Conservation (phyloP, 768 basidiomycete genomes). For the Amanita phalloides region DNA sequence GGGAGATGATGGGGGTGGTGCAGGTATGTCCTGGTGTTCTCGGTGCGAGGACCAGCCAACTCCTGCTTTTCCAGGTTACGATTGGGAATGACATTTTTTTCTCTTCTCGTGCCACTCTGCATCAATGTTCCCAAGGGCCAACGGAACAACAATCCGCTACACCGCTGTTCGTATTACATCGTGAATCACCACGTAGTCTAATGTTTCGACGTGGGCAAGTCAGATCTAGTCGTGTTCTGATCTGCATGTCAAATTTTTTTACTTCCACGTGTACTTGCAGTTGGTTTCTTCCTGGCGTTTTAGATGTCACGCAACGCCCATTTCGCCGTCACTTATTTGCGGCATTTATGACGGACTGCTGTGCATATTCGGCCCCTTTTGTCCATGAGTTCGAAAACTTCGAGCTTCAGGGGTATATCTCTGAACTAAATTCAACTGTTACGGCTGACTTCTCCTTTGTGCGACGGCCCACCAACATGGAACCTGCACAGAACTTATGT, state of each 20-base stretch:
- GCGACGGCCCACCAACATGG: not conserved
- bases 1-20: slow-evolving; percentile 56
- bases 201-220: not conserved
- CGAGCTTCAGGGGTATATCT: not conserved
- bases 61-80: slow-evolving; percentile 1
- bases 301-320: not conserved
- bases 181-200: not conserved
- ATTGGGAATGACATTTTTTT: slow-evolving; percentile 1
- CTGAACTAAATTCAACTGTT: not conserved
- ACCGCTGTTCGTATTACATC: not conserved
- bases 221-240: not conserved
- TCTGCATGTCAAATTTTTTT: not conserved
- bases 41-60: not conserved
- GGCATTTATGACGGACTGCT: not conserved
- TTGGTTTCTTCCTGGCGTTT: not conserved
- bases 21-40: not conserved
- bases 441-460: not conserved
- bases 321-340: not conserved
- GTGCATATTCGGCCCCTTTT: not conserved
- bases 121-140: not conserved
- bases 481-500: not conserved
- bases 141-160: not conserved
- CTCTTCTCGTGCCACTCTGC: not conserved
- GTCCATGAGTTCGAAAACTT: not conserved
- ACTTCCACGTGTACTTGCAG: not conserved